phyloP scores from a whole-genome alignment of 1,284 basidiomycete species.

The Cerrena zonata region DNA sequence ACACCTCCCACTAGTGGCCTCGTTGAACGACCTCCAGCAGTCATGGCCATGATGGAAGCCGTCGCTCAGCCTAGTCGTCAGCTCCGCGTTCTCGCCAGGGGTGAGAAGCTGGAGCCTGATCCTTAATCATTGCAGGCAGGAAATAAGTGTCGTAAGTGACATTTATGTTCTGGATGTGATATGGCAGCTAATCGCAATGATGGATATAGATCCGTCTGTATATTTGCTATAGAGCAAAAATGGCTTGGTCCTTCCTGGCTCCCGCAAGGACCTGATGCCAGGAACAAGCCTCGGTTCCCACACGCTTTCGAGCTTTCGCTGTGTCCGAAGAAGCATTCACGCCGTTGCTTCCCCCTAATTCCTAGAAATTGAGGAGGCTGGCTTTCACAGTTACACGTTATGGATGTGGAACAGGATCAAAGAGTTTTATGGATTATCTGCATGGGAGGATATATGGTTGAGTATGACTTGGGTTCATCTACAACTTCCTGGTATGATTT shows the following conservation, averaged over 20 bases:
- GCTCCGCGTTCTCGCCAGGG: slow-evolving; percentile 69
- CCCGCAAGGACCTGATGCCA: neutral
- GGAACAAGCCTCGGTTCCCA: neutral
- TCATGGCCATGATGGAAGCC: slow-evolving; percentile 70
- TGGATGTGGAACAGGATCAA: neutral
- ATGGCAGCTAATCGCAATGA: too few species aligned
- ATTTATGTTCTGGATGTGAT: too few species aligned
- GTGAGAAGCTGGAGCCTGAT: slow-evolving; percentile 66
- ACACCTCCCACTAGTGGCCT: slow-evolving; percentile 28
- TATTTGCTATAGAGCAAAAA: neutral
- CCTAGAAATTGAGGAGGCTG: neutral
- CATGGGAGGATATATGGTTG: neutral
- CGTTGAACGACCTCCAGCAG: slow-evolving; percentile 66
- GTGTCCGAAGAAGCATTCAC: neutral
- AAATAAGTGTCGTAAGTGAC: neutral
- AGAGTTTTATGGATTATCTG: neutral
- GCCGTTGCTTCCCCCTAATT: neutral
- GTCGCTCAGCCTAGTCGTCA: slow-evolving; percentile 65
- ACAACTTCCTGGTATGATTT: neutral
- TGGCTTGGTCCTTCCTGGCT: neutral
- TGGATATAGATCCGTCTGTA: neutral
- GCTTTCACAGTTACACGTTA: too few species aligned
- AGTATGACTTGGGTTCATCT: neutral
- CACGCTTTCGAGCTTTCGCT: neutral
- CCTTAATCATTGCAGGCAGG: neutral